phyloP scores from a whole-genome alignment of 2,329 filamentous ascomycete genomes.

The Aspergillus aculeatus region DNA sequence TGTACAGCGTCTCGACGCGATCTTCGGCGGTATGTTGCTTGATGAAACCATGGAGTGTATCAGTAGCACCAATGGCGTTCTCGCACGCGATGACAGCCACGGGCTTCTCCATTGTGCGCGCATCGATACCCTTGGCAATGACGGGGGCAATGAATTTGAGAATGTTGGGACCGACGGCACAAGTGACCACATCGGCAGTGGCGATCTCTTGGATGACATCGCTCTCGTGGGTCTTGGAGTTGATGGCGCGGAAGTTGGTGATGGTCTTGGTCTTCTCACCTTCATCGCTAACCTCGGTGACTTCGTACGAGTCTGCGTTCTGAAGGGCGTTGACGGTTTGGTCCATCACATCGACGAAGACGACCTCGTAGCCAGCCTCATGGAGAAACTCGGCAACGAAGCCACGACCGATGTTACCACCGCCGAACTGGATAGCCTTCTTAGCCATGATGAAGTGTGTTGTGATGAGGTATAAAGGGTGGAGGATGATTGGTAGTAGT shows the following conservation, averaged over 20 bases:
- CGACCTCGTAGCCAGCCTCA: constrained; percentile 90
- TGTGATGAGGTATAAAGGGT: constrained; percentile 1
- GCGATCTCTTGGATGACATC: constrained; percentile 82
- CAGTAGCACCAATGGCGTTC: constrained; percentile 93
- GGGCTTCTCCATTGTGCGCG: constrained; percentile 64
- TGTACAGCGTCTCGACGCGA: constrained; percentile 65
- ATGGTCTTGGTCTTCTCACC: constrained; percentile 79
- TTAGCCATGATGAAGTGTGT: constrained; percentile 44
- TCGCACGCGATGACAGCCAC: constrained; percentile 95
- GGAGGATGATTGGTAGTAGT: constrained; percentile 2
- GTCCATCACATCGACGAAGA: constrained; percentile 94
- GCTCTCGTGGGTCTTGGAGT: constrained; percentile 81
- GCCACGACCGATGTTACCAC: constrained; percentile 82
- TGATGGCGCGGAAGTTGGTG: constrained; percentile 94
- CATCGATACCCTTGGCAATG: constrained; percentile 90
- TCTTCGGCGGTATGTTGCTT: constrained; percentile 70
- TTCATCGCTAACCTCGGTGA: constrained; percentile 86
- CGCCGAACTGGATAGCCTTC: constrained; percentile 81
- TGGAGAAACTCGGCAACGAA: constrained; percentile 91
- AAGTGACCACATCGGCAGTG: constrained; percentile 87
- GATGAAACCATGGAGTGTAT: constrained; percentile 80
- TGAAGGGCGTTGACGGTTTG: constrained; percentile 78
- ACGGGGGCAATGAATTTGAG: constrained; percentile 94
- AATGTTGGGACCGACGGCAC: constrained; percentile 93
- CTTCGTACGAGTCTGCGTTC: constrained; percentile 72